These are phyloP conservation scores for Ogataea siamensis DNA, from an alignment of 805 yeast genomes.

Conservation along the genomic window DNA sequence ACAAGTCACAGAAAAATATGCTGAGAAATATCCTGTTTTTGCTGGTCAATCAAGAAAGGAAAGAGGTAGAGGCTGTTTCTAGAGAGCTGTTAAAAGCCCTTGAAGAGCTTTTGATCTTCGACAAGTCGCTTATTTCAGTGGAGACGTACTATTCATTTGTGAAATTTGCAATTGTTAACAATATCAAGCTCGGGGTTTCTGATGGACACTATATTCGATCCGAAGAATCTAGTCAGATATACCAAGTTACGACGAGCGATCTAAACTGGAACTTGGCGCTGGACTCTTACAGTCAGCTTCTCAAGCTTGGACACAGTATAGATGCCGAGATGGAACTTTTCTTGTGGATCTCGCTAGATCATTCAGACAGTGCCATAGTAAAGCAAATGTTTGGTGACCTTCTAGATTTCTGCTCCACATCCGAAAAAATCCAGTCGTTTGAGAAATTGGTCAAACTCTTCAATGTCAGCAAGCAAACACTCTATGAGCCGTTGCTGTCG, in stretches of 20 bases:
- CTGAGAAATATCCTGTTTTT: constrained; percentile 39
- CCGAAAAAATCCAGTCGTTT: constrained; percentile 29
- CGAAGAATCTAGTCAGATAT: constrained; percentile 24
- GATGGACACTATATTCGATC: constrained; percentile 24
- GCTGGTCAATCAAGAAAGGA: constrained; percentile 35
- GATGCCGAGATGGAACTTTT: constrained; percentile 20
- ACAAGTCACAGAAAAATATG: constrained; percentile 27
- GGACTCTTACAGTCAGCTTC: constrained; percentile 30
- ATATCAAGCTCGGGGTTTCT: constrained; percentile 34
- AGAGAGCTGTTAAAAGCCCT: constrained; percentile 41
- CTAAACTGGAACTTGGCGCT: constrained; percentile 26
- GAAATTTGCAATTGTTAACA: constrained; percentile 33
- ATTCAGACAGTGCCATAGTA: constrained; percentile 22
- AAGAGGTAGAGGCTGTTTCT: constrained; percentile 33
- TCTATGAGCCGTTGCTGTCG: constrained; percentile 25
- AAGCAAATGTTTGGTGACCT: constrained; percentile 23
- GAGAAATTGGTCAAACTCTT: constrained; percentile 29
- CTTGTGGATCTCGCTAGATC: constrained; percentile 36
- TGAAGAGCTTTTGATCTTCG: constrained; percentile 50
- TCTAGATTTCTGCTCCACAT: constrained; percentile 22
- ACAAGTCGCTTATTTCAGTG: constrained; percentile 35
- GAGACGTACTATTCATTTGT: constrained; percentile 32
- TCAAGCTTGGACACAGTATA: constrained; percentile 23
- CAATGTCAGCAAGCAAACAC: constrained; percentile 23
- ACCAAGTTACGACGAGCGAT: constrained; percentile 35